Evolutionary conservation across 202 grass and related monocot species (phyloP), one percentile per base, ranked within the genome.

Genomic region (Setaria italica): DNA sequence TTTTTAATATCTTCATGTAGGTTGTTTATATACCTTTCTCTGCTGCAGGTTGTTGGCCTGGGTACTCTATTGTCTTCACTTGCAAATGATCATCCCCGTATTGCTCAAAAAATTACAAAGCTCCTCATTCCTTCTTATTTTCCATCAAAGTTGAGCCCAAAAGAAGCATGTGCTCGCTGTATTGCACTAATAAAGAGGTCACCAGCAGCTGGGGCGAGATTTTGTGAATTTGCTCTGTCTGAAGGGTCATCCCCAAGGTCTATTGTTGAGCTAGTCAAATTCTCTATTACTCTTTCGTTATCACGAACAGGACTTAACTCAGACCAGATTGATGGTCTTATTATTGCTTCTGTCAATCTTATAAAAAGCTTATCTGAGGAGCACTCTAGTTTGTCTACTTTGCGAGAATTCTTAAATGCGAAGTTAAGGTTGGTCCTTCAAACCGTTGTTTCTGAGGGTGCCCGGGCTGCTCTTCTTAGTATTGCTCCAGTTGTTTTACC

Each of bases 91-190:
- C 97, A 96, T 69, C 32, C 91, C 57, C 88, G 92, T 91, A 86
- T 99, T 79, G 97, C 97, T 84, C 82, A 89, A 75, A 96, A 96
- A 90, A 95, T 99, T 82, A 96, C 93, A 83, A 99, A 82, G 73
- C 88, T 96, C 64, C 88, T 99, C 50, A 87, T 96, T 60, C 88
- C 97, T 71, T 90, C 93, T 74, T 99, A 99, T 87, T 99, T 99
- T 60, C 93, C 97, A 83, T 88, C 93, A 70, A 99, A 94, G 63
- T 76, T 94, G 74, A 59, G 67, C 68, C 59, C 86, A 51, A 94
- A 91, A 76, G 92, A 99, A 74, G 86, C 91, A 90, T 94, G 86
- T 76, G 87, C 55, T 85, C 93, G 91, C 58, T 92, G 88, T 83
- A 90, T 94, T 84, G 89, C 87, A 72, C 77, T 96, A 30, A 90